Conservation (phyloP, 768 basidiomycete species). For the Termitomyces sp. region DNA sequence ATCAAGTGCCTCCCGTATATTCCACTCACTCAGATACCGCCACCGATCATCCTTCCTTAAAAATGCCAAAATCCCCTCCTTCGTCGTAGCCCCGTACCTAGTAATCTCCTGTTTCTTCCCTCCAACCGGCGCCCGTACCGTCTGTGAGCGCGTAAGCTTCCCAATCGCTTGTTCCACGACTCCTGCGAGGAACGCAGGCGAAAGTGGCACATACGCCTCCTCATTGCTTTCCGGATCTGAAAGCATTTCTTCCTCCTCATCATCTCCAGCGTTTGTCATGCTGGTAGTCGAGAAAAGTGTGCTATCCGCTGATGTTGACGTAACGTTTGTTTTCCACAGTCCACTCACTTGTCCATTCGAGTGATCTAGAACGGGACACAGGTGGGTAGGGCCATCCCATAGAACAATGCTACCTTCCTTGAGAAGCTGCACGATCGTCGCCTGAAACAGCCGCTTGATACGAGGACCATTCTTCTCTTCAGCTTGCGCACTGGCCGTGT, state of each 20-base stretch:
- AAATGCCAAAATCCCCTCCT: slow-evolving; percentile 39
- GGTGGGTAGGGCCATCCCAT: slow-evolving; percentile 59
- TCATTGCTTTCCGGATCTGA: slow-evolving; percentile 61
- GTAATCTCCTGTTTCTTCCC: slow-evolving; percentile 11
- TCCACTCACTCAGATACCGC: slow-evolving; percentile 60
- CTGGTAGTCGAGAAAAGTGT: slow-evolving; percentile 24
- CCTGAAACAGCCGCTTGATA: slow-evolving; percentile 64
- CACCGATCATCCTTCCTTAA: slow-evolving; percentile 59
- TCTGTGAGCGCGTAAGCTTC: slow-evolving; percentile 20
- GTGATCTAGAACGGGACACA: slow-evolving; percentile 17
- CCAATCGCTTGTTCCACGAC: slow-evolving; percentile 42
- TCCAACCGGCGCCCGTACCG: neutral
- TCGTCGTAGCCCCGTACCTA: slow-evolving; percentile 21
- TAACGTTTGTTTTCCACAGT: slow-evolving; percentile 45
- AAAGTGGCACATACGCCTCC: slow-evolving; percentile 63
- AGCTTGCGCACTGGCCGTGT: neutral
- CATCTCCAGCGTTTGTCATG: slow-evolving; percentile 17
- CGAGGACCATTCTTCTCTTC: slow-evolving; percentile 30
- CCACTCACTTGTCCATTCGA: slow-evolving; percentile 19
- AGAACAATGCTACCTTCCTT: slow-evolving; percentile 71
- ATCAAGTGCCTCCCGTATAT: slow-evolving; percentile 54
- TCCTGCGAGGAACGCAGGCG: slow-evolving; percentile 40
- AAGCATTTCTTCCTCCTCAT: slow-evolving; percentile 38
- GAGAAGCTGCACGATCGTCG: slow-evolving; percentile 57
- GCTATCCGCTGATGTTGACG: slow-evolving; percentile 22